Evolutionary conservation across 257 asterid genomes (phyloP), one percentile per base, ranked within the genome.

Genomic region (Nicotiana sylvestris): DNA sequence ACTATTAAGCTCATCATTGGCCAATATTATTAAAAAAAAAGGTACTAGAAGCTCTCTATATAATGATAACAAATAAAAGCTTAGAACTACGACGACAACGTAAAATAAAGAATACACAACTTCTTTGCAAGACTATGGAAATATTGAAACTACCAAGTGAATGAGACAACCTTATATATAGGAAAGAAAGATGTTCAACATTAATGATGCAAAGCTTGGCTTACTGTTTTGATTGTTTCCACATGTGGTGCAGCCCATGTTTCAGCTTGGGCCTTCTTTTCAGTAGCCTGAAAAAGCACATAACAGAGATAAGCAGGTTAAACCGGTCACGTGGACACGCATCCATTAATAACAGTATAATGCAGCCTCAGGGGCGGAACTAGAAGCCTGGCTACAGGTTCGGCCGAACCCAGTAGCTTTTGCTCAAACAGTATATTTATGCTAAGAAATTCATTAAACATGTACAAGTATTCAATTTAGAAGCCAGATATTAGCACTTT

Each of bases 171-270:
- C 7, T 49, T 49, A 49, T 5, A 72, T 46, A 25, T 6, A 74
- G 11, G 37, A 27, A 72, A 43, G 13, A 1, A 72, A 46, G 78
- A 43, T 72, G 60, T 21, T 21, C 37, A 13, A 13, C 21, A 68
- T 35, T 62, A n/a, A 51, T 37, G 9, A 67, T 1, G 7, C 27
- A 49, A 83, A 82, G 61, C 55, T 64, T 65, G 78, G 87, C 93
- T 89, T 90, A 96, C 99, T 56, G 91, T 91, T 90, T 90, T 90
- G 77, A 90, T 86, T 33, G 91, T 89, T 88, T 90, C 94, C 74
- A 93, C 83, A 83, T 93, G 98, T 9, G 99, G 99, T 82, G 94
- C 94, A 85, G 97, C 97, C 98, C 97, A 94, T 55, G 82, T 84
- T 88, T 88, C 94, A 85, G 91, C 94, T 86, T 89, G 94, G 51